Evolutionary conservation across 2,329 filamentous ascomycete species (phyloP).

Genomic region (Incumbomyces delicatus): DNA sequence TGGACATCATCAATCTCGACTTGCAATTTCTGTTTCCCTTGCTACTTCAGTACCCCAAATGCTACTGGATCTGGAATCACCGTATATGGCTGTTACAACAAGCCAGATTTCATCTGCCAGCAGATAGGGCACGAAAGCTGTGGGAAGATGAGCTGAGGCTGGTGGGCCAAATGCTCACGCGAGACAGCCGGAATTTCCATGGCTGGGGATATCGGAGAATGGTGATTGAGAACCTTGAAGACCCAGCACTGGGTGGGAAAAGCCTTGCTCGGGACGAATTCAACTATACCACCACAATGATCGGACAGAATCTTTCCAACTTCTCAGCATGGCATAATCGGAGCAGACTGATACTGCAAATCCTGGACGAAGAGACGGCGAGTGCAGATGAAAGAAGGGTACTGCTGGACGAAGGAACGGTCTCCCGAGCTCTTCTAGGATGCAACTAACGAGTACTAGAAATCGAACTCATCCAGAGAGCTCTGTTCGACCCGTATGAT

Average conservation of each 20-base stretch:
- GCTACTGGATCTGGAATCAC: slow-evolving; percentile 99
- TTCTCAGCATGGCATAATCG: slow-evolving; percentile 96
- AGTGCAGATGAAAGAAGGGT: slow-evolving; percentile 51
- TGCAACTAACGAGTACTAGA: slow-evolving; percentile 40
- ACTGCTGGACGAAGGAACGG: slow-evolving; percentile 61
- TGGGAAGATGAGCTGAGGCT: slow-evolving; percentile 80
- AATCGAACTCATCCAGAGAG: slow-evolving; percentile 63
- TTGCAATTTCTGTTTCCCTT: slow-evolving; percentile 75
- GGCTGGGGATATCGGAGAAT: slow-evolving; percentile 86
- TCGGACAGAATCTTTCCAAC: slow-evolving; percentile 74
- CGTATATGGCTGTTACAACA: slow-evolving; percentile 73
- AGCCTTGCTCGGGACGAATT: slow-evolving; percentile 75
- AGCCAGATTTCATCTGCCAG: slow-evolving; percentile 54
- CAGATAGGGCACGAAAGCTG: slow-evolving; percentile 48
- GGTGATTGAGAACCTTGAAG: slow-evolving; percentile 68
- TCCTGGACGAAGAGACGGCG: slow-evolving; percentile 62
- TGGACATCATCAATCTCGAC: slow-evolving; percentile 58
- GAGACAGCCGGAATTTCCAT: slow-evolving; percentile 88
- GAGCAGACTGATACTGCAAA: slow-evolving; percentile 66
- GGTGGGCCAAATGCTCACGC: slow-evolving; percentile 75
- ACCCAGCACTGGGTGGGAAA: slow-evolving; percentile 37
- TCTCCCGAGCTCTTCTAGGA: neutral
- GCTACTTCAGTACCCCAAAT: slow-evolving; percentile 80
- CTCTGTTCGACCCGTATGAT: slow-evolving; percentile 82
- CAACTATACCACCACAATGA: slow-evolving; percentile 83